phyloP scores from a whole-genome alignment of 345 rosid genomes.

The Dipteronia sinensis region DNA sequence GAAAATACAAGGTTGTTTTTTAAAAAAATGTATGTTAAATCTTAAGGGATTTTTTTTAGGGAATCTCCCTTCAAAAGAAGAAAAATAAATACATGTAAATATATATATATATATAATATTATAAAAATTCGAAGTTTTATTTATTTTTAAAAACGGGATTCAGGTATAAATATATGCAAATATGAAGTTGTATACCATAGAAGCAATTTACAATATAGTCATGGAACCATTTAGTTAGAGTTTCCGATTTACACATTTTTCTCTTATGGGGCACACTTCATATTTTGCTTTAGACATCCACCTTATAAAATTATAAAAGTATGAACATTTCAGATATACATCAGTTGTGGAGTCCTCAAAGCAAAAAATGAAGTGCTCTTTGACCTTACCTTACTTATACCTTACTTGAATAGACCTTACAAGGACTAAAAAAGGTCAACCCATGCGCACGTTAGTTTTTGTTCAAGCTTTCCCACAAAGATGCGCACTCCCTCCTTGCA shows the following conservation, averaged over 20 bases:
- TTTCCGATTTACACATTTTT: background rate
- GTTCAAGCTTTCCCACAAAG: slow-evolving; percentile 76
- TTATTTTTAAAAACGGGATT: no score
- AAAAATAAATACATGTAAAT: background rate
- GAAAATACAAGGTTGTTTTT: no score
- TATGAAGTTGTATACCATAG: no score
- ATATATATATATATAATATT: no score
- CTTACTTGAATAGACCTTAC: background rate
- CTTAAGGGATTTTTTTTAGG: no score
- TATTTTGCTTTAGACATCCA: slow-evolving; percentile 25
- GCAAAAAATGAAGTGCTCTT: slow-evolving; percentile 29
- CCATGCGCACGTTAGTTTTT: slow-evolving; percentile 35
- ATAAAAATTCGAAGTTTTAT: no score
- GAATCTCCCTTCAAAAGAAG: no score
- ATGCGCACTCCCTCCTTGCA: slow-evolving; percentile 78
- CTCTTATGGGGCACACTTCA: slow-evolving; percentile 25
- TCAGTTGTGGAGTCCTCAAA: background rate
- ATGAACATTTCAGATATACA: background rate
- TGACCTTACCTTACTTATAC: background rate
- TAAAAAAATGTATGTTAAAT: no score
- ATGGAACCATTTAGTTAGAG: background rate
- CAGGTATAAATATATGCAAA: no score
- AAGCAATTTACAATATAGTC: background rate
- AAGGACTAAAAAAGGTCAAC: slow-evolving; percentile 10
- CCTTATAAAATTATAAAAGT: background rate